Evolutionary conservation across 2,329 filamentous ascomycete genomes (phyloP), one percentile per base, ranked within the genome.

Genomic region (Cladorrhinum sp.): DNA sequence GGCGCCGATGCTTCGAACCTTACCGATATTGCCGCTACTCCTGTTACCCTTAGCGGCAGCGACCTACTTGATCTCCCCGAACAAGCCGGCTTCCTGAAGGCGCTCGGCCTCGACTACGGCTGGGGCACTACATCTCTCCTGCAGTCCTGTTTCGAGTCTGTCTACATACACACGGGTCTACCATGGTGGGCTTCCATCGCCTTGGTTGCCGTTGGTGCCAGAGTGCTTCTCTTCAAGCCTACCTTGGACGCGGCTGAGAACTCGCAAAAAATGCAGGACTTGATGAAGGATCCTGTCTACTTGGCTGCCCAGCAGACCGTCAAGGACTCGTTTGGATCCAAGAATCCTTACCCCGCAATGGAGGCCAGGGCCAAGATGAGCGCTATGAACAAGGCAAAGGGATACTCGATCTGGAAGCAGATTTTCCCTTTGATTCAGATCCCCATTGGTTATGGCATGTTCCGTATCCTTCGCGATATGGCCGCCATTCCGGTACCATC

Each of bases 101-200:
- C 85, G 6, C 79, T 98, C 10, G 95, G 95, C 2, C 78, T 99
- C 22, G 91, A 98, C 69, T 98, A 89, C 70, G 92, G 93, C 71
- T 93, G 80, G 78, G 93, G 93, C 16, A 85, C 90, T 4, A 91
- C 92, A 0, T 77, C 87, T 3, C 66, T 85, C 16, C 86, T 95
- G 74, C 82, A 97, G 76, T 93, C 83, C 81, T 22, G 85, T 2
- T 77, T 98, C 10, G 95, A 99, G 78, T 86, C 93, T 71, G 72
- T 96, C 45, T 92, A 99, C 75, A 79, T 97, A 63, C 88, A 82
- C 67, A 77, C 74, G 1, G 91, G 89, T 36, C 75, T 91, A 58
- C 91, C 92, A 12, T 98, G 95, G 95, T 92, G 90, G 81, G 86
- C 79, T 1, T 85, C 90, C 62, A 89, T 97, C 68, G 74, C 88